phyloP scores from a whole-genome alignment of 23 red algal genomes.

The Cyanidium caldarium region DNA sequence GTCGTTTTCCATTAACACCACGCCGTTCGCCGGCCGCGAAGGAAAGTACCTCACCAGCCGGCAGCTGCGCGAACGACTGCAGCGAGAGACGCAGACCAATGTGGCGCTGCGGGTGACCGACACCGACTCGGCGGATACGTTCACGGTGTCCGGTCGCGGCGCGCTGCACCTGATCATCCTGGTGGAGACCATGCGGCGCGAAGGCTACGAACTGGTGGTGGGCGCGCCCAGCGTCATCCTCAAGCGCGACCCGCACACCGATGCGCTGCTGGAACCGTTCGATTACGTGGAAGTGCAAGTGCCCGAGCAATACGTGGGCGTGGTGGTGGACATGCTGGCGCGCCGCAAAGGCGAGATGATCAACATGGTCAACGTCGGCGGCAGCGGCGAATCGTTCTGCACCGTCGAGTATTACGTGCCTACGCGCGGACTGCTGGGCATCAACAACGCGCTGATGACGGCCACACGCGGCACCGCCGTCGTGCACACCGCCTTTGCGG shows the following conservation, averaged over 20 bases:
- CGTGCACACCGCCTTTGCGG: constrained; percentile 53
- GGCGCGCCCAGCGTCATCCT: constrained; percentile 71
- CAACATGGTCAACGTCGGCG: constrained; percentile 37
- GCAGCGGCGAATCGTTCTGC: background rate
- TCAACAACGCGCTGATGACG: constrained; percentile 78
- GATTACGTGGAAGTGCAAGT: constrained; percentile 80
- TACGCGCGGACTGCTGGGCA: constrained; percentile 70
- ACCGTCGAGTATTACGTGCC: constrained; percentile 31
- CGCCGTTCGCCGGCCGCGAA: constrained; percentile 78
- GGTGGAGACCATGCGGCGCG: constrained; percentile 77
- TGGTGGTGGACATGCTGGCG: constrained; percentile 63
- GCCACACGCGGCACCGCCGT: constrained; percentile 62
- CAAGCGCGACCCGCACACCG: constrained; percentile 24
- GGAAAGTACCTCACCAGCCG: constrained; percentile 76
- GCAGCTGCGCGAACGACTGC: constrained; percentile 58
- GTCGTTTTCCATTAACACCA: constrained; percentile 70
- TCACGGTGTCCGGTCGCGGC: constrained; percentile 58
- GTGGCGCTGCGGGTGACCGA: constrained; percentile 48
- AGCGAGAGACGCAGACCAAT: constrained; percentile 63
- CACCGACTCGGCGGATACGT: constrained; percentile 32
- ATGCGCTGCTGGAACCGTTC: constrained; percentile 43
- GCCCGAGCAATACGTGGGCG: constrained; percentile 76
- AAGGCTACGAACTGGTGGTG: constrained; percentile 81
- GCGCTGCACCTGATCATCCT: constrained; percentile 77
- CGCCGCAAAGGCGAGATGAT: constrained; percentile 79